A percentile compares a stretch with the other conserved stretches of the same genome.
These are phyloP conservation scores for Hypoxylon cercidicola DNA, from an alignment of 495 filamentous ascomycete species.

Conservation along the genomic window DNA sequence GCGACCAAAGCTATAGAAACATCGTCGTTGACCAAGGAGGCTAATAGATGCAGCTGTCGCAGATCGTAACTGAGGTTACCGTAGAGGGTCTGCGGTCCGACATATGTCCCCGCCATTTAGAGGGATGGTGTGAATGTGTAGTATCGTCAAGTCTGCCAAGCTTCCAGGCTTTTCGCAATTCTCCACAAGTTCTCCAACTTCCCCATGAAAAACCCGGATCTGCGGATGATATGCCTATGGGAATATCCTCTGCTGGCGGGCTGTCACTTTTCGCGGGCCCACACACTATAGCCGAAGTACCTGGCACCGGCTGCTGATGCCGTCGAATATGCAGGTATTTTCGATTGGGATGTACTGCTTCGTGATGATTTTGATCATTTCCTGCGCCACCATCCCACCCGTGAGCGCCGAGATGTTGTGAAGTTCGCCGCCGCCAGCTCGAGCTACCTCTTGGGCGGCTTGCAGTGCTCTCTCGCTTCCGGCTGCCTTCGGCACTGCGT, in stretches of 20 bases:
- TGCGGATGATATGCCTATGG: constrained; percentile 50
- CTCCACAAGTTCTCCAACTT: constrained; percentile 45
- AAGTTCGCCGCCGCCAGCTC: constrained; percentile 85
- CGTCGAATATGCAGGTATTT: constrained; percentile 93
- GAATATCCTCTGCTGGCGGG: constrained; percentile 35
- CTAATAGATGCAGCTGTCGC: constrained; percentile 26
- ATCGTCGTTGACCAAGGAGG: constrained; percentile 17
- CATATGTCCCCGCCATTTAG: constrained; percentile 36
- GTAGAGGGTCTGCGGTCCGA: constrained; percentile 50
- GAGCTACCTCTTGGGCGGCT: constrained; percentile 72
- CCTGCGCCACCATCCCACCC: constrained; percentile 93
- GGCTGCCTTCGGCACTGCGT: constrained; percentile 56
- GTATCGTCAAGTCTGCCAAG: constrained; percentile 47
- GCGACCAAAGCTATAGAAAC: constrained; percentile 24
- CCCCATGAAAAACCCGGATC: constrained; percentile 57
- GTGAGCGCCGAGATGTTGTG: constrained; percentile 94
- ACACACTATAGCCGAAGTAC: constrained; percentile 65
- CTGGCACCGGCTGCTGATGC: constrained; percentile 79
- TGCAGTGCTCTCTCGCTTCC: constrained; percentile 59
- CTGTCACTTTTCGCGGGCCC: constrained; percentile 25
- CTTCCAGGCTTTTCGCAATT: constrained; percentile 40
- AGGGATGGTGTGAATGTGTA: constrained; percentile 43
- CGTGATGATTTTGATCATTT: constrained; percentile 95
- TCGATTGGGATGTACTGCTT: constrained; percentile 96
- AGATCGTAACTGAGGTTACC: constrained; percentile 32